phyloP scores from a whole-genome alignment of 2,329 filamentous ascomycete species.

The Cladorrhinum sp. region DNA sequence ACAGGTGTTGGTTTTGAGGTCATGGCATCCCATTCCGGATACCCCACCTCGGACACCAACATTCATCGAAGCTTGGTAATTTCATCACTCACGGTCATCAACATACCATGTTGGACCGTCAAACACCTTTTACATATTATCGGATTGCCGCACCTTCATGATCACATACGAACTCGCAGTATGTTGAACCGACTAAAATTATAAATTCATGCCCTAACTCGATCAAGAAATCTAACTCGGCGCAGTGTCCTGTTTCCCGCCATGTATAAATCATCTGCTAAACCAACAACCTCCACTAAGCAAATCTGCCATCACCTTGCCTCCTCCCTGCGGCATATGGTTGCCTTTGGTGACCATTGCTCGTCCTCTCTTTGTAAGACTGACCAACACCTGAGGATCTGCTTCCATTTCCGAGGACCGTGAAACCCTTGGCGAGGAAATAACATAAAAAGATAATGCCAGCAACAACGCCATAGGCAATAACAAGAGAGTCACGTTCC shows the following conservation, averaged over 20 bases:
- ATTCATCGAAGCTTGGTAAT: neutral
- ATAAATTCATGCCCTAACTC: neutral
- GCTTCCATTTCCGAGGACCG: neutral
- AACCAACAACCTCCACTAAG: neutral
- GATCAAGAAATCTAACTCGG: neutral
- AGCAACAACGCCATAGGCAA: slow-evolving; percentile 56
- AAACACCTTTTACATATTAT: too few species aligned
- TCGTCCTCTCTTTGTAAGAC: slow-evolving; percentile 3
- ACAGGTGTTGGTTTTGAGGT: neutral
- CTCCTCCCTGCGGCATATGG: slow-evolving; percentile 15
- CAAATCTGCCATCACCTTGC: neutral
- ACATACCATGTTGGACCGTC: too few species aligned
- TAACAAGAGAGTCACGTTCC: slow-evolving; percentile 40
- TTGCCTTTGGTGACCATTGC: slow-evolving; percentile 4
- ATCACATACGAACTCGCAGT: neutral
- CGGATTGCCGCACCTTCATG: neutral
- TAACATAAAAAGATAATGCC: slow-evolving; percentile 49
- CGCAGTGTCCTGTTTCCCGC: neutral
- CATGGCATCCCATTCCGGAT: neutral
- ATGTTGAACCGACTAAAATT: neutral
- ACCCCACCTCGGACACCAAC: neutral
- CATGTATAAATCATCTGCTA: slow-evolving; percentile 2
- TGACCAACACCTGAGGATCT: neutral
- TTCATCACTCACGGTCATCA: too few species aligned
- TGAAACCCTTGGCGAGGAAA: slow-evolving; percentile 32